phyloP scores from a whole-genome alignment of 176 grass and related monocot genomes.

The Tillandsia fasciculata region DNA sequence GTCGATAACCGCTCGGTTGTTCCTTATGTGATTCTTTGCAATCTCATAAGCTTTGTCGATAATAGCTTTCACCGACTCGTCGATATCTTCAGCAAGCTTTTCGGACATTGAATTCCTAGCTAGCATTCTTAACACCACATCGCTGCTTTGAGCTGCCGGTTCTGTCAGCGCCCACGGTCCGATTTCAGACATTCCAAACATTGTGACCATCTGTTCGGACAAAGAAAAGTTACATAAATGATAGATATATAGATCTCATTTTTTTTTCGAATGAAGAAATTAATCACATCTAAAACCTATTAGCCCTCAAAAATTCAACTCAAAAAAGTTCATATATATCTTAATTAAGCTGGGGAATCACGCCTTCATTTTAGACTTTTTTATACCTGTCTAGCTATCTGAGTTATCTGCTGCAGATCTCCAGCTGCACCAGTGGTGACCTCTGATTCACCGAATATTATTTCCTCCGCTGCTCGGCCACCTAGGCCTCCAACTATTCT shows the following conservation, averaged over 20 bases:
- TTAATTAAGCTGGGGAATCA: no score
- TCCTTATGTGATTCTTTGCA: constrained; percentile 53
- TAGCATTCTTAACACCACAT: constrained; percentile 74
- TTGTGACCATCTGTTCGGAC: constrained; percentile 52
- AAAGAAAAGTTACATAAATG: constrained; percentile 2
- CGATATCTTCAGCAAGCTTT: constrained; percentile 65
- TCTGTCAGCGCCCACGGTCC: constrained; percentile 53
- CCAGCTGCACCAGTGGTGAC: constrained; percentile 76
- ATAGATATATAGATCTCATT: neutral
- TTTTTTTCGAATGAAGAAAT: neutral
- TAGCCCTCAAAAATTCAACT: no score
- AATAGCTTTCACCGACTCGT: constrained; percentile 50
- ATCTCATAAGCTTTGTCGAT: constrained; percentile 46
- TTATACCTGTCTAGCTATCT: constrained; percentile 47
- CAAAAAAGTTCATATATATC: no score
- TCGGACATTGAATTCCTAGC: constrained; percentile 58
- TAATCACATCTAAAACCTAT: no score
- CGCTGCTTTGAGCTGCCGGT: constrained; percentile 42
- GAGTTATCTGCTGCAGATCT: constrained; percentile 78
- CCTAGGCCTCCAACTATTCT: constrained; percentile 69
- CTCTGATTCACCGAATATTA: constrained; percentile 70
- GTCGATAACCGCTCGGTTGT: constrained; percentile 53
- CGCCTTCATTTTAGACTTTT: no score
- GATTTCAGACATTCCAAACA: constrained; percentile 82
- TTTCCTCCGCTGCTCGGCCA: constrained; percentile 69